Conservation (phyloP, 2,329 filamentous ascomycete genomes). For the Colletotrichum lupini region DNA sequence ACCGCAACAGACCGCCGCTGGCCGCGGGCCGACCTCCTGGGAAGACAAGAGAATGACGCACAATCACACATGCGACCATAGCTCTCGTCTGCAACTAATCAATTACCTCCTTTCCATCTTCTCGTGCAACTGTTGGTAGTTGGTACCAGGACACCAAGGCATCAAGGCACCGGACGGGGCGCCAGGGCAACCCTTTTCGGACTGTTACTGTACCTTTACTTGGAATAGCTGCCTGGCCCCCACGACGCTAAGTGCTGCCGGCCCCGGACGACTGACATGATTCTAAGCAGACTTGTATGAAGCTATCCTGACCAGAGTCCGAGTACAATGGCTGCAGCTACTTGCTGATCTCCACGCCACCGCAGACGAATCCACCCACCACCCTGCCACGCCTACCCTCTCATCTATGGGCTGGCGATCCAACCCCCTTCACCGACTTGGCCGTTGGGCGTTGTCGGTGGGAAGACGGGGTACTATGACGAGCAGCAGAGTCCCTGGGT, state of each 20-base stretch:
- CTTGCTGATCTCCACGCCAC: constrained; percentile 28
- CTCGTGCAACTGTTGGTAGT: constrained; percentile 21
- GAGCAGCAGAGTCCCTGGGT: background rate
- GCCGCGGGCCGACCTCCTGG: constrained; percentile 14
- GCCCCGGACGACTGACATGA: constrained; percentile 11
- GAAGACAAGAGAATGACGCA: constrained; percentile 25
- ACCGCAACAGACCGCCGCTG: constrained; percentile 23
- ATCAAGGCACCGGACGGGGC: background rate
- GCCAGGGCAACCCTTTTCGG: constrained; percentile 9
- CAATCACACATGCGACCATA: constrained; percentile 28
- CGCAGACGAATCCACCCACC: constrained; percentile 15
- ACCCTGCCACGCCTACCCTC: constrained; percentile 16
- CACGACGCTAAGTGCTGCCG: constrained; percentile 11
- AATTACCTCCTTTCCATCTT: constrained; percentile 16
- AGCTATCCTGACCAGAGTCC: background rate
- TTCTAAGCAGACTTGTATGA: constrained; percentile 5
- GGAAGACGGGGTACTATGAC: constrained; percentile 6
- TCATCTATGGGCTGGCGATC: constrained; percentile 2
- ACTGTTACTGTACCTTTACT: constrained; percentile 7
- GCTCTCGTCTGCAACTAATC: constrained; percentile 30
- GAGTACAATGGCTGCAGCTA: constrained; percentile 31
- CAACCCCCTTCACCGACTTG: constrained; percentile 26
- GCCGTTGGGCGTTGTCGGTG: background rate
- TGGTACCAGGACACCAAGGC: too few relatives aligned
- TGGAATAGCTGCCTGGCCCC: background rate